Evolutionary conservation across 768 basidiomycete genomes (phyloP).

Genomic region (Boletus insuetus): DNA sequence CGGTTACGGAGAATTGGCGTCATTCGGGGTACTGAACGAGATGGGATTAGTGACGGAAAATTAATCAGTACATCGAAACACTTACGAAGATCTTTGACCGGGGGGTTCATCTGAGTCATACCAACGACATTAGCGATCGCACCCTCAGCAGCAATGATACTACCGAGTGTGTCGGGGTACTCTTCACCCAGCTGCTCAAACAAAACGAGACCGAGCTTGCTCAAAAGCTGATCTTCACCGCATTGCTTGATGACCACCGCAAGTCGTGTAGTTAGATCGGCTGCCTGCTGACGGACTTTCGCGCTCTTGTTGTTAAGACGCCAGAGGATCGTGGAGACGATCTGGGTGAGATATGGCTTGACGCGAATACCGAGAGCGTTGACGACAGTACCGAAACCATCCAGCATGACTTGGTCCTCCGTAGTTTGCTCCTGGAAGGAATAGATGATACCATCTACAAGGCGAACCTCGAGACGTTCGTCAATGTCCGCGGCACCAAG

Average conservation of each 20-base stretch:
- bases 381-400: slow-evolving; percentile 97
- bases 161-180: slow-evolving; percentile 98
- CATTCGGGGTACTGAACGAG: slow-evolving; percentile 89
- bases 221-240: slow-evolving; percentile 92
- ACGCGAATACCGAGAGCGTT: slow-evolving; percentile 95
- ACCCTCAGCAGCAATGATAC: slow-evolving; percentile 97
- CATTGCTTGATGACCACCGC: slow-evolving; percentile 99
- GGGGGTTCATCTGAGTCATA: slow-evolving; percentile 99
- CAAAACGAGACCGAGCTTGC: slow-evolving; percentile 93
- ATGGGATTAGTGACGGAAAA: not conserved
- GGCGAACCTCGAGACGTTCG: slow-evolving; percentile 88
- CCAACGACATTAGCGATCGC: slow-evolving; percentile 99
- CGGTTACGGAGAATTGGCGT: slow-evolving; percentile 99
- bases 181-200: slow-evolving; percentile 99
- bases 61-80: slow-evolving; percentile 19
- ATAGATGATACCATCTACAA: slow-evolving; percentile 98
- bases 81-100: slow-evolving; percentile 97
- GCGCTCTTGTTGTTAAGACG: slow-evolving; percentile 99
- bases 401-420: slow-evolving; percentile 98
- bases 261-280: slow-evolving; percentile 94
- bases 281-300: slow-evolving; percentile 98
- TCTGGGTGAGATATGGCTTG: slow-evolving; percentile 97
- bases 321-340: slow-evolving; percentile 98
- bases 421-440: slow-evolving; percentile 99
- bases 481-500: slow-evolving; percentile 98